Evolutionary conservation across 2,329 filamentous ascomycete species (phyloP).

Genomic region (Periconia digitata): DNA sequence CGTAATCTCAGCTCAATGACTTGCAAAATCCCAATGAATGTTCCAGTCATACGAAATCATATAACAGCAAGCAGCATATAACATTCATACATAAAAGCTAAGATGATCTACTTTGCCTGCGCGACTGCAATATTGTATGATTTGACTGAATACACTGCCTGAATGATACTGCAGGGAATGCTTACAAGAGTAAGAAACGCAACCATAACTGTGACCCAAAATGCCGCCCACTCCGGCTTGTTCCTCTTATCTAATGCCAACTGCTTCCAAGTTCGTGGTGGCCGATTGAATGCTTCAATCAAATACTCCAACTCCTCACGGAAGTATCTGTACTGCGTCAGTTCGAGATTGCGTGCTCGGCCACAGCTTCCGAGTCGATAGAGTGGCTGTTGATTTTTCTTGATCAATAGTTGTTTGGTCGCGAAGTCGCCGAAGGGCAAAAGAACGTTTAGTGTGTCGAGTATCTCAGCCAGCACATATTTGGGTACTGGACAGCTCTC

Average conservation of each 20-base stretch:
- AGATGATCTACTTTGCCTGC: not conserved
- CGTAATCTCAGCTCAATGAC: too few species aligned
- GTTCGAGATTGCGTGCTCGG: conserved; percentile 5
- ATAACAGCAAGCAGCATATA: too few species aligned
- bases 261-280: conserved; percentile 13
- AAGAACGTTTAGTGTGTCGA: conserved; percentile 14
- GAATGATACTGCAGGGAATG: conserved; percentile 16
- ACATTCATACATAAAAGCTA: not conserved
- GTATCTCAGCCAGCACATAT: conserved; percentile 10
- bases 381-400: conserved; percentile 6
- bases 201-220: conserved; percentile 16
- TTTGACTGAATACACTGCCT: conserved; percentile 15
- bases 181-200: conserved; percentile 14
- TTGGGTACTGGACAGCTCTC: conserved; percentile 7
- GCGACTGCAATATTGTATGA: conserved; percentile 9
- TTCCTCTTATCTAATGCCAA: conserved; percentile 14
- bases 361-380: conserved; percentile 10
- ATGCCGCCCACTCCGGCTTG: conserved; percentile 16
- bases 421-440: conserved; percentile 12
- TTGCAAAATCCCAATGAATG: too few species aligned
- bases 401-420: conserved; percentile 10
- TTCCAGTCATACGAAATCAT: too few species aligned
- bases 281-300: conserved; percentile 8
- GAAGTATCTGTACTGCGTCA: conserved; percentile 11
- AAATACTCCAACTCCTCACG: conserved; percentile 10